Evolutionary conservation across 345 rosid genomes (phyloP).

Genomic region (Populus alba): DNA sequence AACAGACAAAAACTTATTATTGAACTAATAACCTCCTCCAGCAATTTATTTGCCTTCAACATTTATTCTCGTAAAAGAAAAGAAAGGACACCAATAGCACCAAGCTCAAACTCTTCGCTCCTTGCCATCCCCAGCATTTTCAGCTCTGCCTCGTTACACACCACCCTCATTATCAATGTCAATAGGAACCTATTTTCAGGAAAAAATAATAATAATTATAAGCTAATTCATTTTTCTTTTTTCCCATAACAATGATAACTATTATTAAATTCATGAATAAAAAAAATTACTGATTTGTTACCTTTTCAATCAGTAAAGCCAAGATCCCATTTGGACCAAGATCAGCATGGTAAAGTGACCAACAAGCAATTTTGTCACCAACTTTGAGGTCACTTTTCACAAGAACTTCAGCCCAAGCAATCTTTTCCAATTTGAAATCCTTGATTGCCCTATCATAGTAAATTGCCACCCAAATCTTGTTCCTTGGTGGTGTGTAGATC

Average conservation of each 20-base stretch:
- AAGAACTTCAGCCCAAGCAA: neutral
- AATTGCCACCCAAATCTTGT: neutral
- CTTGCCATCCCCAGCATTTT: no score
- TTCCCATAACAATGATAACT: neutral
- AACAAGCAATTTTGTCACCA: neutral
- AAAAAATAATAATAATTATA: neutral
- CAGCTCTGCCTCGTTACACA: no score
- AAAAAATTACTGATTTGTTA: neutral
- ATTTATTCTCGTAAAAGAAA: no score
- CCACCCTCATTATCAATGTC: no score
- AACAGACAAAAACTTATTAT: no score
- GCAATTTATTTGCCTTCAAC: no score
- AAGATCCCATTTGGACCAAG: slow-evolving; percentile 1
- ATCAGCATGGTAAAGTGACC: neutral
- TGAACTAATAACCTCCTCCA: no score
- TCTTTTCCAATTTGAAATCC: neutral
- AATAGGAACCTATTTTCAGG: no score
- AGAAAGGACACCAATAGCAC: no score
- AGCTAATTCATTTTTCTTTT: neutral
- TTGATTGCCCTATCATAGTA: neutral
- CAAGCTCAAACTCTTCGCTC: no score
- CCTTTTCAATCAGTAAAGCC: slow-evolving; percentile 5
- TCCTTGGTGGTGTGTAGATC: slow-evolving; percentile 3
- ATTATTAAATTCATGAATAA: neutral
- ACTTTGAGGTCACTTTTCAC: neutral